Base-by-base conservation (phyloP, 2,329 filamentous ascomycete species). In the Aspergillus thermomutatus region DNA sequence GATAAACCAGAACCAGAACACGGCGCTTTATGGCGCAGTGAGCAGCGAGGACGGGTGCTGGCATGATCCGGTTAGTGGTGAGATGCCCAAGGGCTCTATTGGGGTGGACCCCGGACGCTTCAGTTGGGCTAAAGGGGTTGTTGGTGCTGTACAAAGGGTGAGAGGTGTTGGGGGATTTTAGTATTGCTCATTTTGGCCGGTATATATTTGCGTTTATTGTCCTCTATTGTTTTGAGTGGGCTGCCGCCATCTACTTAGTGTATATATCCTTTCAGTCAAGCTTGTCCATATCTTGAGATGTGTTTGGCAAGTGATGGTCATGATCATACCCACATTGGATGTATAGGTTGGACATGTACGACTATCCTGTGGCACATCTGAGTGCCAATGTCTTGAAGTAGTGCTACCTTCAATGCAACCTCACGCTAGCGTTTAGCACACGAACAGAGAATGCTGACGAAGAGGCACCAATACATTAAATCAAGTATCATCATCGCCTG, bases 1-100 rank as follows among this genome's bases (percentile, higher is more conserved):
- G 0, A 78, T 89, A 17, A 74, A 82, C 27, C 77, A 83, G 25
- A 89, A 89, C 66, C 87, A 90, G 67, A 90, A 90, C 62, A 90
- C 87, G 0, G 77, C 77, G 26, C 61, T 71, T 2, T 89, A 83
- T 67, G 87, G 87, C 0, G 72, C 73, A 17, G 81, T 83, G 0
- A 71, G 77, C 67, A 23, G 73, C 63, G 72, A 79, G 21, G 86
- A 88, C 67, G 86, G 86, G 0, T 79, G 86, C 52, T 89, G 86
- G 86, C 80, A 83, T 59, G 82, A 87, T 65, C 69, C 72, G 0
- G 66, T 69, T 4, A 71, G 76, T 1, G 81, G 80, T 0, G 71
- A 77, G 25, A 73, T 78, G 63, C 76, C 80, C 0, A 73, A 79
- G 19, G 82, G 78, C 1, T 79, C 78, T 6, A 79, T 83, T 52